Conservation (phyloP, 2,329 filamentous ascomycete species). For the Aspergillus sp. region DNA sequence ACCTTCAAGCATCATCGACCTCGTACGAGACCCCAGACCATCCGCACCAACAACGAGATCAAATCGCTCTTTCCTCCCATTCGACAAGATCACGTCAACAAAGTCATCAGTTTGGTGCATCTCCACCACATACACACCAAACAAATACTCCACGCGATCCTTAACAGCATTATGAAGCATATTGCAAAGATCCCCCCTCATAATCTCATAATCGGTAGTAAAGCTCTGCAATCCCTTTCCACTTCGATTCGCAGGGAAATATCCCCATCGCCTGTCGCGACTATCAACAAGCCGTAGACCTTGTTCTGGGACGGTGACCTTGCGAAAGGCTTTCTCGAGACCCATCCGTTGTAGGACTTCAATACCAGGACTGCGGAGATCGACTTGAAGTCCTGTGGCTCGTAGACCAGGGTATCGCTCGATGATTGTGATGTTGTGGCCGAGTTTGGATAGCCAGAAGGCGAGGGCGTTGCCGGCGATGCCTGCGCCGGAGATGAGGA, state of each 20-base stretch:
- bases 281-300: slow-evolving; percentile 53
- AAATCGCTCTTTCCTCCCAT: slow-evolving; percentile 24
- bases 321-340: slow-evolving; percentile 46
- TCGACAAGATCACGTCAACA: slow-evolving; percentile 27
- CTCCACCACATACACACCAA: slow-evolving; percentile 32
- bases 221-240: slow-evolving; percentile 41
- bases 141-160: slow-evolving; percentile 31
- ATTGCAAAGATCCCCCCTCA: slow-evolving; percentile 54
- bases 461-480: slow-evolving; percentile 51
- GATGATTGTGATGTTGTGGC: slow-evolving; percentile 42
- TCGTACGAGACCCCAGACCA: slow-evolving; percentile 28
- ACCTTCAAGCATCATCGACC: slow-evolving; percentile 1
- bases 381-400: slow-evolving; percentile 55
- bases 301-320: slow-evolving; percentile 47
- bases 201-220: slow-evolving; percentile 57
- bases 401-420: slow-evolving; percentile 49
- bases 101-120: slow-evolving; percentile 25
- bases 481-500: slow-evolving; percentile 53
- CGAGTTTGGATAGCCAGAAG: slow-evolving; percentile 48
- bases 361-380: slow-evolving; percentile 57
- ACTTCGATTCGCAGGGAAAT: slow-evolving; percentile 44
- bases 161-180: slow-evolving; percentile 44
- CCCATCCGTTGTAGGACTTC: slow-evolving; percentile 58
- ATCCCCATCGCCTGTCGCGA: slow-evolving; percentile 41
- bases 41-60: slow-evolving; percentile 36